phyloP scores from a whole-genome alignment of 441 rosid species.

The Capsella rubella region DNA sequence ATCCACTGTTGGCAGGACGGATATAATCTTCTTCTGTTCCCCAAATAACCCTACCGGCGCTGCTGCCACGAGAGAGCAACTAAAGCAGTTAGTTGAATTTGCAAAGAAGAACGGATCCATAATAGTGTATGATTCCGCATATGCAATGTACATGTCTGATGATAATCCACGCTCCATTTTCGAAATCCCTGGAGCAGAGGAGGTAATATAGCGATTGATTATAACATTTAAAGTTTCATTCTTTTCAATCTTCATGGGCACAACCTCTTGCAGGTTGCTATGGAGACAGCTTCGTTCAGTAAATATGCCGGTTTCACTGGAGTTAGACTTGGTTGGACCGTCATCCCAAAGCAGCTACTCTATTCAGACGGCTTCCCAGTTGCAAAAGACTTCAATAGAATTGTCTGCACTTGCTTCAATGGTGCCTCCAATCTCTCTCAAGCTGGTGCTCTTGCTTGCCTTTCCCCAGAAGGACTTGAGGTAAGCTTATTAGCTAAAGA shows the following conservation, averaged over 20 bases:
- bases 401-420: conserved; percentile 89
- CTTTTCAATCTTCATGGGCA: conserved; percentile 10
- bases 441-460: conserved; percentile 98
- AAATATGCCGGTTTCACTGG: conserved; percentile 99
- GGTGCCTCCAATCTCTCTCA: conserved; percentile 94
- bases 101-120: conserved; percentile 96
- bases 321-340: conserved; percentile 98
- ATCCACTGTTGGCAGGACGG: conserved; percentile 70
- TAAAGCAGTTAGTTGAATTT: conserved; percentile 72
- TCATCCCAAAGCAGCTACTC: conserved; percentile 80
- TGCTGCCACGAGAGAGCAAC: conserved; percentile 92
- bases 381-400: conserved; percentile 89
- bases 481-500: conserved; percentile 48
- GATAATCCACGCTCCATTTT: conserved; percentile 90
- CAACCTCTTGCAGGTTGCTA: conserved; percentile 66
- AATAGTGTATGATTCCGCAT: conserved; percentile 93
- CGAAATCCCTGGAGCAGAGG: conserved; percentile 97
- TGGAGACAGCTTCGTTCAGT: conserved; percentile 96
- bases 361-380: conserved; percentile 95
- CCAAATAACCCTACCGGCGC: conserved; percentile 98
- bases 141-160: conserved; percentile 89
- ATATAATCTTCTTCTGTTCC: conserved; percentile 94
- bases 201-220: conserved; percentile 55
- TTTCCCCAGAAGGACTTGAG: conserved; percentile 85
- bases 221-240: background rate